These are phyloP conservation scores for Brassica hybrid DNA, from an alignment of 441 rosid species.

Conservation along the genomic window DNA sequence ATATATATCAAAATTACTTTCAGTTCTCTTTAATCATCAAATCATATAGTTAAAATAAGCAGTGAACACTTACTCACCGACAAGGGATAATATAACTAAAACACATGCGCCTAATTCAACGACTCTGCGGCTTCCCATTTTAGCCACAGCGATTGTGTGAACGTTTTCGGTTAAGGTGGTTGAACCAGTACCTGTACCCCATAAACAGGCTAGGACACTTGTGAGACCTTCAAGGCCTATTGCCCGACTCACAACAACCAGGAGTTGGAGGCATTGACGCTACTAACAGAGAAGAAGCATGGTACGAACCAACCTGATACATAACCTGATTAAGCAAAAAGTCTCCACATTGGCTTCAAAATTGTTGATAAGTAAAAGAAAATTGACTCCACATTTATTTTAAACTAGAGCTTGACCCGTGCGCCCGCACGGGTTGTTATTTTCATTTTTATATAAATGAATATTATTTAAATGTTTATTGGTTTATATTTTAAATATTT, in stretches of 20 bases:
- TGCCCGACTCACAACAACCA: conserved; percentile 83
- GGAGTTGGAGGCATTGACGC: conserved; percentile 94
- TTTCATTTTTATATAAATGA: too few relatives aligned
- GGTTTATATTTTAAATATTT: too few relatives aligned
- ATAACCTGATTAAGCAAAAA: not conserved
- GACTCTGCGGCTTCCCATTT: conserved; percentile 97
- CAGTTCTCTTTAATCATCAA: not conserved
- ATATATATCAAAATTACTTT: not conserved
- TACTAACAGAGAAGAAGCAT: conserved; percentile 85
- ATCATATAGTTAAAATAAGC: not conserved
- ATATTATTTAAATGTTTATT: too few relatives aligned
- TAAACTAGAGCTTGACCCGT: too few relatives aligned
- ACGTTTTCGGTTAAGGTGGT: conserved; percentile 94
- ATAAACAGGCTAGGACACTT: conserved; percentile 91
- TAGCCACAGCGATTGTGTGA: conserved; percentile 96
- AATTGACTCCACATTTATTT: too few relatives aligned
- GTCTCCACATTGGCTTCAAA: not conserved
- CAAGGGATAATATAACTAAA: conserved; percentile 73
- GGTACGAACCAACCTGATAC: conserved; percentile 90
- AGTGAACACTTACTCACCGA: conserved; percentile 63
- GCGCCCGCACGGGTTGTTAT: too few relatives aligned
- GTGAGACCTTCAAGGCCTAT: conserved; percentile 95
- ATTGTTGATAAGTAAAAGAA: not conserved
- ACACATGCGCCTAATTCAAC: conserved; percentile 86
- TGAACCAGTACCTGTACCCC: conserved; percentile 98